Percentiles rank a stretch among this genome's conserved stretches.
phyloP scores from a whole-genome alignment of 306 rosid species.

The Vigna mungo region DNA sequence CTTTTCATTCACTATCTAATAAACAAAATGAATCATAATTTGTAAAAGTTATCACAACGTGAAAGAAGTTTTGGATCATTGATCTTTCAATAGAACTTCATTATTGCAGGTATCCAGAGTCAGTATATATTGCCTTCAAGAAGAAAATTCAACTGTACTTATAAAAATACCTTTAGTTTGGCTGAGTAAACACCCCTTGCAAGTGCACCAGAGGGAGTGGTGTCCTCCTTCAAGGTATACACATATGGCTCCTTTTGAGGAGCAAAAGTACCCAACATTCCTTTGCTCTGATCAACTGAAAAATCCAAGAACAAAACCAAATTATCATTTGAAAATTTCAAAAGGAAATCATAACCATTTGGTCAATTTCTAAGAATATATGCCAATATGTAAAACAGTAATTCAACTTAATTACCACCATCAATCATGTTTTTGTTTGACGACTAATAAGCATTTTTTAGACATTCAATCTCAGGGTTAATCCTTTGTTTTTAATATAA shows the following conservation, averaged over 20 bases:
- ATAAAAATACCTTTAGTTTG: slow-evolving; percentile 71
- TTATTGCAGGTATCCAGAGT: background rate
- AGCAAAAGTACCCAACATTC: slow-evolving; percentile 97
- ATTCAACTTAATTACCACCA: slow-evolving; percentile 18
- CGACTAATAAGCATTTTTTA: slow-evolving; percentile 1
- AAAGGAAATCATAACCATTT: background rate
- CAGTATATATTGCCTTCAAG: slow-evolving; percentile 1
- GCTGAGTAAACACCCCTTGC: slow-evolving; percentile 94
- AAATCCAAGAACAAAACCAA: slow-evolving; percentile 33
- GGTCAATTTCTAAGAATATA: background rate
- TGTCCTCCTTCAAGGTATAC: slow-evolving; percentile 83
- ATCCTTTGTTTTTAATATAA: background rate
- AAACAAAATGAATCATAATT: slow-evolving; percentile 19
- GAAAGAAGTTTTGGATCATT: slow-evolving; percentile 11
- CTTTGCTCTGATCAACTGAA: slow-evolving; percentile 84
- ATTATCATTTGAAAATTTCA: slow-evolving; percentile 12
- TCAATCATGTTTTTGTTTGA: slow-evolving; percentile 7
- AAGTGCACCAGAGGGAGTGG: slow-evolving; percentile 84
- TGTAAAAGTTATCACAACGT: background rate
- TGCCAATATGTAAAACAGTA: slow-evolving; percentile 8
- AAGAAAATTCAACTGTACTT: background rate
- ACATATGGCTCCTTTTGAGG: slow-evolving; percentile 78
- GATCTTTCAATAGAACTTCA: slow-evolving; percentile 8
- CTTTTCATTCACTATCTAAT: background rate
- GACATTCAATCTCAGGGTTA: background rate